These are phyloP conservation scores for Eimeria tenella DNA, from an alignment of 169 alveolate species.

Conservation along the genomic window DNA sequence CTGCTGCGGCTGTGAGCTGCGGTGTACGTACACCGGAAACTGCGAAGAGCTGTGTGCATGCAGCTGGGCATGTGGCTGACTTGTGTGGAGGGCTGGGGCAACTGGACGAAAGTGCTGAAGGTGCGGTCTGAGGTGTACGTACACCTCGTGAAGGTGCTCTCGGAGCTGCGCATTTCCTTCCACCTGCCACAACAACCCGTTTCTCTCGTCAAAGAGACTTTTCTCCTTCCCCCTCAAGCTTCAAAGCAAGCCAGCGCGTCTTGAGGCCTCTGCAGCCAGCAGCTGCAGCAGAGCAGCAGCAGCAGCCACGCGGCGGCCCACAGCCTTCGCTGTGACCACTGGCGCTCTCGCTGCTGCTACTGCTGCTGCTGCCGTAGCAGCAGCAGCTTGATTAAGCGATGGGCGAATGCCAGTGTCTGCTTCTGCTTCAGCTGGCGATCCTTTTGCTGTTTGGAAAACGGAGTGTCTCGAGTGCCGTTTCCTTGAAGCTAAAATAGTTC, in stretches of 20 bases:
- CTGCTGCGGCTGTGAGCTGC: not conserved
- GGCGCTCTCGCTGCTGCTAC: no score
- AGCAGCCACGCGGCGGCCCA: not conserved
- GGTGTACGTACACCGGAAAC: not conserved
- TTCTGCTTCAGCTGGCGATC: no score
- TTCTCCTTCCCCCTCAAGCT: not conserved
- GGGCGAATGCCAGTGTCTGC: no score
- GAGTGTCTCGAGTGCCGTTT: no score
- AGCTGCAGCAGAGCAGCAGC: not conserved
- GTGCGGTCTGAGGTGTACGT: slow-evolving; percentile 69
- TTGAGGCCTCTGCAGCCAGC: not conserved
- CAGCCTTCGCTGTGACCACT: no score
- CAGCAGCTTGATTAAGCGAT: no score
- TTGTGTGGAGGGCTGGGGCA: slow-evolving; percentile 79
- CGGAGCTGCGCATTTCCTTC: slow-evolving; percentile 65
- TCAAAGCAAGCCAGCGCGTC: no score
- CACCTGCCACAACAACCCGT: slow-evolving; percentile 70
- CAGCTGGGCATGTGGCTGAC: slow-evolving; percentile 74
- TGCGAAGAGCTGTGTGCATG: not conserved
- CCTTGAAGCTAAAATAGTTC: no score
- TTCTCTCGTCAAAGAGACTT: not conserved
- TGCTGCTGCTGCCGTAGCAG: no score
- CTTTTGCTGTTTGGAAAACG: no score
- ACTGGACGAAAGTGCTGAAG: slow-evolving; percentile 61
- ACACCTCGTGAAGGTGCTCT: slow-evolving; percentile 51